Base-by-base conservation (phyloP, 176 grass and related monocot genomes). In the Lolium perenne region DNA sequence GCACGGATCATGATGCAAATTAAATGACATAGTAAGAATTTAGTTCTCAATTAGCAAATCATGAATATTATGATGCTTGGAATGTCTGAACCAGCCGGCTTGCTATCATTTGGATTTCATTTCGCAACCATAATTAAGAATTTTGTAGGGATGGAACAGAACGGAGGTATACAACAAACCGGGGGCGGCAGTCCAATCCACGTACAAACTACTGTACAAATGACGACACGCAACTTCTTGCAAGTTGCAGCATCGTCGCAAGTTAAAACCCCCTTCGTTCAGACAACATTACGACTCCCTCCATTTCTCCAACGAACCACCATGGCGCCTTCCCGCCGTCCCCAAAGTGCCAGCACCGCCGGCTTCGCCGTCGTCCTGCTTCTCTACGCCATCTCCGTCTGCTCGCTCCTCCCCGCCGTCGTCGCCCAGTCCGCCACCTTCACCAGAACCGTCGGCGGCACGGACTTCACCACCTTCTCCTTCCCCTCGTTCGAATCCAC, bases 401-500 rank as follows among this genome's bases (percentile, higher is more conserved):
- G 21, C 83, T 66, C 22, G 21, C 8, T 83, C 78, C 16, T 90
- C 54, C 56, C 70, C 7, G 6, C 61, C 15, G 79, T 29, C 6
- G 48, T 12, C 56, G 64, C 79, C 23, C 89, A 92, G 49, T 10
- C 84, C 83, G 53, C 71, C 38, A 20, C 10, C 13, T 79, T 43
- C 47, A 82, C 90, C 29, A 65, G 51, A 6, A 6, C 6, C 87
- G 60, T 69, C 64, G 50, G 6, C 56, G 78, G 76, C 66, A 80
- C 22, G 55, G 75, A 82, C 14, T 64, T 40, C 84, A 7, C 6
- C 6, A 83, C 12, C 66, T 85, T 79, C 86, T 80, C 72, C 75
- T 98, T 94, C 86, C 79, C 93, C 65, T 0, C 0, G 41, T 98
- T 98, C 82, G 29, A 49, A 2, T 0, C 0, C 8, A 20, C 55